These are phyloP conservation scores for Mollisiaceae sp. DNA, from an alignment of 2,329 filamentous ascomycete species.

Conservation along the genomic window DNA sequence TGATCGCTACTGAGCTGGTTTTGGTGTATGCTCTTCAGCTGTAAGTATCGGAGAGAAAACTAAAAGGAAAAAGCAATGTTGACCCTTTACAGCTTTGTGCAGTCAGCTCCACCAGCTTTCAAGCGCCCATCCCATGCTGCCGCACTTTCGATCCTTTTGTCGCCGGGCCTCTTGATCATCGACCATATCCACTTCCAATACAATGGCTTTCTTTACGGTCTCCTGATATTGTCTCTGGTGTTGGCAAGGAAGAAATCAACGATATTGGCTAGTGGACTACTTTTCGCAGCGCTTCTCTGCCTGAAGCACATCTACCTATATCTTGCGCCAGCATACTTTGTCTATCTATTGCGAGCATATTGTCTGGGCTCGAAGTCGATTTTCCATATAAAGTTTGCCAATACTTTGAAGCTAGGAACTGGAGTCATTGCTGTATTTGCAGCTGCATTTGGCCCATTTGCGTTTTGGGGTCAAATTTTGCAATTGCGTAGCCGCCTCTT, in stretches of 20 bases:
- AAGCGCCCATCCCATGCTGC: slow-evolving; percentile 82
- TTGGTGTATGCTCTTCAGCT: slow-evolving; percentile 81
- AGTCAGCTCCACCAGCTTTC: slow-evolving; percentile 67
- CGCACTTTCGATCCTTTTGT: slow-evolving; percentile 87
- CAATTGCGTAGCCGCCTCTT: slow-evolving; percentile 87
- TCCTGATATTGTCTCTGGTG: slow-evolving; percentile 85
- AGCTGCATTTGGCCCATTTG: slow-evolving; percentile 89
- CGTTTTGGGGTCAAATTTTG: slow-evolving; percentile 77
- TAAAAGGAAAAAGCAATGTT: slow-evolving; percentile 31
- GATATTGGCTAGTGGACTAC: slow-evolving; percentile 76
- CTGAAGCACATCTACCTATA: slow-evolving; percentile 99
- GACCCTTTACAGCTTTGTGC: slow-evolving; percentile 66
- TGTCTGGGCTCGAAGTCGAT: slow-evolving; percentile 80
- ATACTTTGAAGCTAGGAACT: slow-evolving; percentile 81
- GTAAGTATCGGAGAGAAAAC: slow-evolving; percentile 51
- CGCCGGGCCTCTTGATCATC: slow-evolving; percentile 92
- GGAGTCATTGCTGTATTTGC: slow-evolving; percentile 75
- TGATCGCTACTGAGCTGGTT: slow-evolving; percentile 83
- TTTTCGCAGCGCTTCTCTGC: slow-evolving; percentile 86
- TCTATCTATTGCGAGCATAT: slow-evolving; percentile 87
- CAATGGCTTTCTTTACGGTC: slow-evolving; percentile 94
- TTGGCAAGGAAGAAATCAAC: slow-evolving; percentile 77
- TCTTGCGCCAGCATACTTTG: slow-evolving; percentile 92
- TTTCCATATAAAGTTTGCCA: slow-evolving; percentile 76
- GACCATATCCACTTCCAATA: slow-evolving; percentile 99